A percentile compares a stretch with the other conserved stretches of the same genome.
These are phyloP conservation scores for Arthrobotrys sphaeroides DNA, from an alignment of 2,329 filamentous ascomycete genomes.

Conservation along the genomic window DNA sequence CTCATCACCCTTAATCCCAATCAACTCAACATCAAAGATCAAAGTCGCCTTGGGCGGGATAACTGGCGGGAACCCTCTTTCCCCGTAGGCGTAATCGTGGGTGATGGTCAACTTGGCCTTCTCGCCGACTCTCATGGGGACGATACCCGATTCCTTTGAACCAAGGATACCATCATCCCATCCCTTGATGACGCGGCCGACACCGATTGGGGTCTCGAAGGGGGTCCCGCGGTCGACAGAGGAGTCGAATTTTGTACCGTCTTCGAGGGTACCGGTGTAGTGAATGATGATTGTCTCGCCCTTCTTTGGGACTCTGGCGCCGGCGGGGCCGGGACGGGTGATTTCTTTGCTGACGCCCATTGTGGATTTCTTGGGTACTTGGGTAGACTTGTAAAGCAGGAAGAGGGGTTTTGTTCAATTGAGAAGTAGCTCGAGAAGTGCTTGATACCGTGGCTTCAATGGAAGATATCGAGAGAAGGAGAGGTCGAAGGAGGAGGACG, in stretches of 20 bases:
- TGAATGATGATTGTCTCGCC: slow-evolving; percentile 41
- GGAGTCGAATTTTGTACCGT: slow-evolving; percentile 84
- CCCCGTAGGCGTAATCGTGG: slow-evolving; percentile 59
- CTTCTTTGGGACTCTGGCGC: slow-evolving; percentile 3
- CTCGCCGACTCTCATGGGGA: slow-evolving; percentile 74
- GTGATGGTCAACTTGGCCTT: slow-evolving; percentile 85
- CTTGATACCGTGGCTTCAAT: not conserved
- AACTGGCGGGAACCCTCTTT: slow-evolving; percentile 7
- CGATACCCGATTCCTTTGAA: slow-evolving; percentile 72
- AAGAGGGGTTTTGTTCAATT: not conserved
- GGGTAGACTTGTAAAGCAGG: not conserved
- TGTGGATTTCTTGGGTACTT: not conserved
- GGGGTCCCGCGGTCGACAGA: slow-evolving; percentile 76
- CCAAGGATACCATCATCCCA: slow-evolving; percentile 83
- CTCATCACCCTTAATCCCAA: slow-evolving; percentile 72
- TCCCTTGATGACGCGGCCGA: slow-evolving; percentile 84
- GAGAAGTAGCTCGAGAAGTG: not conserved
- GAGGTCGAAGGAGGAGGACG: not conserved
- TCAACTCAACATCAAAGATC: slow-evolving; percentile 92
- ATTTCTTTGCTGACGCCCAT: slow-evolving; percentile 50
- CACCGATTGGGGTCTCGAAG: slow-evolving; percentile 81
- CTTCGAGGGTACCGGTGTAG: slow-evolving; percentile 80
- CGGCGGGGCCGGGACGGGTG: slow-evolving; percentile 26
- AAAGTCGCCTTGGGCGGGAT: slow-evolving; percentile 54
- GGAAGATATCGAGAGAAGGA: not conserved